phyloP scores from a whole-genome alignment of 108 stramenopile genomes.

The Skeletonema potamos region DNA sequence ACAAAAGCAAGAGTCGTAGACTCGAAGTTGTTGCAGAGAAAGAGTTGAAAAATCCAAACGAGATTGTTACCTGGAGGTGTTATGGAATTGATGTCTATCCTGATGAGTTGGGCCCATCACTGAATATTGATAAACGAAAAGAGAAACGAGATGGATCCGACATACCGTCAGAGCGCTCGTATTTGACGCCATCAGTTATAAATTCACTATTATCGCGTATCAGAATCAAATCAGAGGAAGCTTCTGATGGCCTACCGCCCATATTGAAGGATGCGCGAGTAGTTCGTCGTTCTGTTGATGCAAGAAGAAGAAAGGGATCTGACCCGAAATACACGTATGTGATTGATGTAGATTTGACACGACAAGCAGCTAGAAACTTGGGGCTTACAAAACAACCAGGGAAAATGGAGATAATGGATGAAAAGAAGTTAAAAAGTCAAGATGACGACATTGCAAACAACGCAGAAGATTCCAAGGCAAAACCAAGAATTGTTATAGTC shows the following conservation, averaged over 20 bases:
- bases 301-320: conserved; percentile 50
- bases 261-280: conserved; percentile 54
- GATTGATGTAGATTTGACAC: conserved; percentile 54
- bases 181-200: conserved; percentile 47
- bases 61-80: conserved; percentile 60
- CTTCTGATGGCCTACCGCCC: conserved; percentile 16
- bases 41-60: conserved; percentile 23
- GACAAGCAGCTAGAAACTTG: conserved; percentile 19
- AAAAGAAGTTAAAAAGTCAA: conserved; percentile 7
- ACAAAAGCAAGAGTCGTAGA: not conserved
- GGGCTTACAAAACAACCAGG: conserved; percentile 46
- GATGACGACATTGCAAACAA: not conserved
- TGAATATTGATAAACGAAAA: not conserved
- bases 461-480: not conserved
- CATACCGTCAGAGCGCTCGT: conserved; percentile 22
- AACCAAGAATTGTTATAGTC: conserved; percentile 62
- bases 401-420: conserved; percentile 37
- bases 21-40: not conserved
- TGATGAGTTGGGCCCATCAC: conserved; percentile 46
- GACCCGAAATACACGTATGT: conserved; percentile 73
- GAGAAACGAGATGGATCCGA: not conserved
- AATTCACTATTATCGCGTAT: conserved; percentile 37
- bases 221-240: conserved; percentile 21
- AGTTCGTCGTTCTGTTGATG: conserved; percentile 80
- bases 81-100: conserved; percentile 75